Evolutionary conservation across 139 green algal species (phyloP).

Genomic region (Coccomyxa sp.): DNA sequence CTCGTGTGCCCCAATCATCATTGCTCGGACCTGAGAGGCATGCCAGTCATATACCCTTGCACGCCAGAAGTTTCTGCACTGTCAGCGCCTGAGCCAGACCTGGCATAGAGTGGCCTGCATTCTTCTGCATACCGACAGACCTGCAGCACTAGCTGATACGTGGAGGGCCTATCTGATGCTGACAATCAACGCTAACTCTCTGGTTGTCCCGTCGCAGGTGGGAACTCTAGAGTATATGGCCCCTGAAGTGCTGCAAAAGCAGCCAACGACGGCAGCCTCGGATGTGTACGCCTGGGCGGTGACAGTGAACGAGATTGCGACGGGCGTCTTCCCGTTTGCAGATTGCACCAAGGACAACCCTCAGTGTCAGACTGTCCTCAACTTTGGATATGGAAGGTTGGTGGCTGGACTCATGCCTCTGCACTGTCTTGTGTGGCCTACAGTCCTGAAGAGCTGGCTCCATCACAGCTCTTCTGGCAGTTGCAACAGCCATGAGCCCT

Average conservation of each 20-base stretch:
- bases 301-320: constrained; percentile 66
- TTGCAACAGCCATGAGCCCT: too few species aligned
- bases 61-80: too few species aligned
- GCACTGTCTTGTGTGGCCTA: background rate
- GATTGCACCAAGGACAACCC: constrained; percentile 85
- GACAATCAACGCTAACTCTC: background rate
- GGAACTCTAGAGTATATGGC: constrained; percentile 92
- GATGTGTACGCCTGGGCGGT: constrained; percentile 83
- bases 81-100: too few species aligned
- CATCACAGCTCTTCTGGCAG: too few species aligned
- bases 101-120: too few species aligned
- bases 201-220: constrained; percentile 15
- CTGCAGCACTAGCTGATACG: background rate
- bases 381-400: constrained; percentile 82
- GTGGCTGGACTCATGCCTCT: background rate
- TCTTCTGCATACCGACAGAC: too few species aligned
- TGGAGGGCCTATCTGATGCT: background rate
- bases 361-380: constrained; percentile 80
- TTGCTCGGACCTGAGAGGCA: background rate
- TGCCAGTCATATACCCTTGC: background rate
- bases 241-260: constrained; percentile 62
- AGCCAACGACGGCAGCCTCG: constrained; percentile 26
- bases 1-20: background rate
- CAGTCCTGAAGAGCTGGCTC: background rate
- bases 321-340: constrained; percentile 55